phyloP scores from a whole-genome alignment of 305 asterid genomes.

The Solanum hybrid region DNA sequence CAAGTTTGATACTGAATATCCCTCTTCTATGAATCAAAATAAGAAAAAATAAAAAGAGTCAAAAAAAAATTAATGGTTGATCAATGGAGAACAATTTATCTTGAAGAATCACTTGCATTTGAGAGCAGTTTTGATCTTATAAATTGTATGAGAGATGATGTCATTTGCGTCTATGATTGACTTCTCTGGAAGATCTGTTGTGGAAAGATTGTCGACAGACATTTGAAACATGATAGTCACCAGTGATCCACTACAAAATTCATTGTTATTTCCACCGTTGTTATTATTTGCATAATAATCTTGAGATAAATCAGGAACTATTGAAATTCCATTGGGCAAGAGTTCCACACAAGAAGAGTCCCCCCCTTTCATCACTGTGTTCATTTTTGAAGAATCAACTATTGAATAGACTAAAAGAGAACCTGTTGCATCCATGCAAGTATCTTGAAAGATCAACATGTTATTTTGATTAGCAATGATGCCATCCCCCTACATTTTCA shows the following conservation, averaged over 20 bases:
- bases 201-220: not conserved
- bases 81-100: not conserved
- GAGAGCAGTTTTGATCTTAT: not conserved
- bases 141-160: not conserved
- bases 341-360: no score
- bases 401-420: no score
- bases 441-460: no score
- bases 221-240: not conserved
- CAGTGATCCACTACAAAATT: slow-evolving; percentile 22
- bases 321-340: no score
- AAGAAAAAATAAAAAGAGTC: not conserved
- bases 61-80: no score
- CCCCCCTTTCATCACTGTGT: no score
- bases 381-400: no score
- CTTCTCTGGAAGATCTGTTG: not conserved
- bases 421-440: no score
- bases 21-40: not conserved
- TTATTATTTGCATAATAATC: not conserved
- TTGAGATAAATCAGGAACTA: no score
- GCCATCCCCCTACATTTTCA: no score
- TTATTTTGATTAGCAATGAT: no score
- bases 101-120: not conserved
- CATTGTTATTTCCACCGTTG: slow-evolving; percentile 6
- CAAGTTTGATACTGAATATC: not conserved
- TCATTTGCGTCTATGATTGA: not conserved